phyloP scores from a whole-genome alignment of 2,329 filamentous ascomycete species.

The Hymenoscyphus fraxineus region DNA sequence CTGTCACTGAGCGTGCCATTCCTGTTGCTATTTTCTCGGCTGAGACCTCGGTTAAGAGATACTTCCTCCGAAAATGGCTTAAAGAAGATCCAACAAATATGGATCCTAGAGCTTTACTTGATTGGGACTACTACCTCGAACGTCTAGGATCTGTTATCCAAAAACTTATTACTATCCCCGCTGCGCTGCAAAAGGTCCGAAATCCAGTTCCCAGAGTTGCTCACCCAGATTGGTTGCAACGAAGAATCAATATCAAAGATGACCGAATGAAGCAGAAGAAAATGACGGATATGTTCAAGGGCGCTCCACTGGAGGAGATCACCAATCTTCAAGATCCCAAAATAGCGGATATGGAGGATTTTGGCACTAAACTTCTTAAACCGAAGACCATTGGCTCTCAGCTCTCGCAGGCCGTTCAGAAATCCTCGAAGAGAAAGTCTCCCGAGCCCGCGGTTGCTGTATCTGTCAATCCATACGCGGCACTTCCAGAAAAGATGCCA shows the following conservation, averaged over 20 bases:
- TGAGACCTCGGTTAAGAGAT: conserved; percentile 79
- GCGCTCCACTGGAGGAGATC: conserved; percentile 70
- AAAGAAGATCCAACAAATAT: conserved; percentile 89
- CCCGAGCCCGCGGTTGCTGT: conserved; percentile 60
- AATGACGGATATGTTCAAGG: conserved; percentile 85
- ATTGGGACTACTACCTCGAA: conserved; percentile 97
- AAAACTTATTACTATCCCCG: conserved; percentile 97
- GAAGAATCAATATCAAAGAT: conserved; percentile 89
- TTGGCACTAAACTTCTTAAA: conserved; percentile 64
- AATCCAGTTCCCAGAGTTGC: conserved; percentile 92
- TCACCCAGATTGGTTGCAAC: conserved; percentile 95
- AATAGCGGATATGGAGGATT: conserved; percentile 75
- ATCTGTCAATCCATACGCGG: conserved; percentile 72
- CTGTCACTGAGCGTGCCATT: conserved; percentile 90
- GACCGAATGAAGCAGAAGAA: conserved; percentile 99
- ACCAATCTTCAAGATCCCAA: conserved; percentile 56
- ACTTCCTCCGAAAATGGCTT: conserved; percentile 91
- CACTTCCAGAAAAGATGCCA: conserved; percentile 79
- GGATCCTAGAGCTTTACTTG: conserved; percentile 83
- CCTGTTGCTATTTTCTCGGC: conserved; percentile 97
- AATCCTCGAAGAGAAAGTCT: conserved; percentile 67
- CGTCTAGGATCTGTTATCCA: conserved; percentile 96
- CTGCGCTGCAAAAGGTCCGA: conserved; percentile 87
- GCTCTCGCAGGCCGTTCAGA: conserved; percentile 42
- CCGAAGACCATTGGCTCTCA: conserved; percentile 54